Conservation (phyloP, 106 monocot genomes). For the Iris macrosiphon region DNA sequence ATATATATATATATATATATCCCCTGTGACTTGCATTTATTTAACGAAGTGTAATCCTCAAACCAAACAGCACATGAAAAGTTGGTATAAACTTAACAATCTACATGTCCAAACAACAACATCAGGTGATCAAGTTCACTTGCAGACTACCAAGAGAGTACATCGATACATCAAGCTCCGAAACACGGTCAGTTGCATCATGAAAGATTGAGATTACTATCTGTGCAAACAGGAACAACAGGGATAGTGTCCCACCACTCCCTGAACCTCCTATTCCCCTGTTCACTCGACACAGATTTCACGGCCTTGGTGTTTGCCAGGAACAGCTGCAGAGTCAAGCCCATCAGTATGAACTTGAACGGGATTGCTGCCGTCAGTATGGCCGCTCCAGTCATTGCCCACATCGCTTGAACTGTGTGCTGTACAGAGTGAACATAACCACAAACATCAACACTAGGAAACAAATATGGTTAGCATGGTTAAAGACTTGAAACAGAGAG, state of each 20-base stretch:
- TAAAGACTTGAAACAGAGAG: background rate
- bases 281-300: slow-evolving; percentile 9
- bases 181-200: too few species aligned
- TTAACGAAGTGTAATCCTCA: too few species aligned
- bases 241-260: slow-evolving; percentile 97
- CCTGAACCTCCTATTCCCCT: slow-evolving; percentile 46
- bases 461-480: background rate
- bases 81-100: too few species aligned
- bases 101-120: too few species aligned
- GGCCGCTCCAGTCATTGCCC: slow-evolving; percentile 32
- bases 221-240: slow-evolving; percentile 38
- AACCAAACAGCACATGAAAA: too few species aligned
- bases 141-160: too few species aligned
- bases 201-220: slow-evolving; percentile 8
- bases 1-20: too few species aligned
- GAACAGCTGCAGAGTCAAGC: slow-evolving; percentile 20
- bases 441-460: background rate
- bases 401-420: slow-evolving; percentile 57
- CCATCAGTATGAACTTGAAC: slow-evolving; percentile 64
- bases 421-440: slow-evolving; percentile 3
- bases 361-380: slow-evolving; percentile 40
- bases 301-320: slow-evolving; percentile 8
- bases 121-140: too few species aligned
- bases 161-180: too few species aligned
- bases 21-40: too few species aligned